A percentile compares a stretch with the other conserved stretches of the same genome.
Conservation (phyloP, 2,329 filamentous ascomycete genomes). For the Penicillium sclerotiorum region DNA sequence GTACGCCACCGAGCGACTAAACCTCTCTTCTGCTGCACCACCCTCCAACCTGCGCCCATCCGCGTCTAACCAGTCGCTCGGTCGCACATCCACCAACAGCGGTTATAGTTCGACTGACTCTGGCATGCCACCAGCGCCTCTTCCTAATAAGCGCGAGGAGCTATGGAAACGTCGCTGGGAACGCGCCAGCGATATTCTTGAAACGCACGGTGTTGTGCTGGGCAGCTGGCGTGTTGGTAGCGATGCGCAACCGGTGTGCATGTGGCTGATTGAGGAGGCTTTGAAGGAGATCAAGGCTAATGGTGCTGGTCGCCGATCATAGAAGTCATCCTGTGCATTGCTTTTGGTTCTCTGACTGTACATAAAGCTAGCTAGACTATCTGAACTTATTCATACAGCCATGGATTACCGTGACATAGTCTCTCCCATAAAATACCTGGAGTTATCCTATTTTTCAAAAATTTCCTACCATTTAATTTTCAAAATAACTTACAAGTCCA, state of each 20-base stretch:
- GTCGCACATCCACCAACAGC: slow-evolving; percentile 18
- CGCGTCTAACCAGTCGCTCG: slow-evolving; percentile 26
- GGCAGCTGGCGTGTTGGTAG: slow-evolving; percentile 50
- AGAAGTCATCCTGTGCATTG: not conserved
- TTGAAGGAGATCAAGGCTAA: slow-evolving; percentile 27
- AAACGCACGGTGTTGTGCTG: slow-evolving; percentile 46
- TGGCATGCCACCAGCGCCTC: slow-evolving; percentile 29
- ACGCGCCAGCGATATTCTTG: slow-evolving; percentile 47
- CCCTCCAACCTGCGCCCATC: slow-evolving; percentile 22
- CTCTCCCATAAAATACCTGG: too few relatives aligned
- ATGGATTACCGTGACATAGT: not conserved
- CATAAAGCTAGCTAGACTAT: not conserved
- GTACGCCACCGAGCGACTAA: slow-evolving; percentile 35
- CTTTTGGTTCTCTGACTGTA: not conserved
- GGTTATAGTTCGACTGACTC: slow-evolving; percentile 17
- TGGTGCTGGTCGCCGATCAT: slow-evolving; percentile 1
- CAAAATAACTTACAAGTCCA: too few relatives aligned
- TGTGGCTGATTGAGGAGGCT: slow-evolving; percentile 46
- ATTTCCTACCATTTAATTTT: too few relatives aligned
- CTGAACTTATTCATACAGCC: not conserved
- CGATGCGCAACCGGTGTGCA: slow-evolving; percentile 49
- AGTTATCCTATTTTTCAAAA: too few relatives aligned
- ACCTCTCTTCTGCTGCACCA: slow-evolving; percentile 23
- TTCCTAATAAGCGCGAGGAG: slow-evolving; percentile 52
- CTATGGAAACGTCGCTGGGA: slow-evolving; percentile 53